Percentiles rank a stretch among this genome's conserved stretches.
Conservation (phyloP, 1,139 yeast species). For the Zhuliangozyma blackwelliae region DNA sequence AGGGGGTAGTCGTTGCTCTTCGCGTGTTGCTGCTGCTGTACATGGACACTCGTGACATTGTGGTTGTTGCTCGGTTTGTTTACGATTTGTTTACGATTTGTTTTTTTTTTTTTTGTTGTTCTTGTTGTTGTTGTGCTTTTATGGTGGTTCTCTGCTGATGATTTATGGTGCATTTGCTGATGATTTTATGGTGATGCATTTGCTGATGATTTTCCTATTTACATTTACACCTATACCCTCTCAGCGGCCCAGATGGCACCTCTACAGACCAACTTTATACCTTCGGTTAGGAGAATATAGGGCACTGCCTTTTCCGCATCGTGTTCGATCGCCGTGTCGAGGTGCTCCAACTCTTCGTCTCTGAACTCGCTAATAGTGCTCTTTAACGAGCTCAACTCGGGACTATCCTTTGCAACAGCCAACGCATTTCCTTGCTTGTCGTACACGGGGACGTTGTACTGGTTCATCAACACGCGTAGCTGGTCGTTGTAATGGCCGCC, state of each 20-base stretch:
- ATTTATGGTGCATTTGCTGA: no score
- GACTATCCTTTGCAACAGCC: constrained; percentile 30
- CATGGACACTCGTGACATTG: no score
- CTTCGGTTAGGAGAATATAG: constrained; percentile 80
- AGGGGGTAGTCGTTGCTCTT: no score
- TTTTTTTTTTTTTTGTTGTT: no score
- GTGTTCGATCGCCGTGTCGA: constrained; percentile 86
- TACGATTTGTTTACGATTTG: no score
- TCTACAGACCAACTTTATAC: constrained; percentile 75
- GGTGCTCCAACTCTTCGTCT: constrained; percentile 93
- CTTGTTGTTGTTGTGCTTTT: no score
- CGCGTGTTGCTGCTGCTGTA: no score
- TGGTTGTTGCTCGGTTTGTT: no score
- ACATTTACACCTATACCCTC: constrained; percentile 40
- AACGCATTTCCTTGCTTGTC: constrained; percentile 38
- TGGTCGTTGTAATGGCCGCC: constrained; percentile 95
- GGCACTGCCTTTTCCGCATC: constrained; percentile 95
- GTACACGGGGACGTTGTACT: constrained; percentile 44
- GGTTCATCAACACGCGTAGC: constrained; percentile 66
- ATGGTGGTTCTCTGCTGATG: no score
- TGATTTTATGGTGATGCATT: no score
- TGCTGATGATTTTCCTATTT: no score
- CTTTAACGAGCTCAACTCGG: constrained; percentile 59
- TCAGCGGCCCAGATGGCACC: constrained; percentile 95
- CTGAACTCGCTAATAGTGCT: constrained; percentile 70